A percentile compares a stretch with the other conserved stretches of the same genome.
phyloP scores from a whole-genome alignment of 768 basidiomycete genomes.

The Porphyrellus cyaneotinctus region DNA sequence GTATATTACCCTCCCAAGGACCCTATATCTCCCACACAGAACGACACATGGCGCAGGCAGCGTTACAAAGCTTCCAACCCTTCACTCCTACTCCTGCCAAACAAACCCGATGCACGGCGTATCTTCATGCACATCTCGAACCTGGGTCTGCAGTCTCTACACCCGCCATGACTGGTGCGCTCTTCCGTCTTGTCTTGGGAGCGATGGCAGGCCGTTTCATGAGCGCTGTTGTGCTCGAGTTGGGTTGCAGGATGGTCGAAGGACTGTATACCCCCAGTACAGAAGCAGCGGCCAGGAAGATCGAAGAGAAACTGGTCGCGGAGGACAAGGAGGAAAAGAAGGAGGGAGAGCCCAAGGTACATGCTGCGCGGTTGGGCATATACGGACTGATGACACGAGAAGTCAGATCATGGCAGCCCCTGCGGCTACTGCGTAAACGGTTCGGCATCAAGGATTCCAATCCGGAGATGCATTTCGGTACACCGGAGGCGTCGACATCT shows the following conservation, averaged over 20 bases:
- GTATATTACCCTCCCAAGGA: conserved; percentile 22
- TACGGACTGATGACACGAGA: conserved; percentile 86
- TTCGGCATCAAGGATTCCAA: conserved; percentile 91
- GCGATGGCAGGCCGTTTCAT: conserved; percentile 97
- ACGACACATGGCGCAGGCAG: conserved; percentile 79
- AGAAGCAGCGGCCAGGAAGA: conserved; percentile 35
- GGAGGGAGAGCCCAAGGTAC: conserved; percentile 68
- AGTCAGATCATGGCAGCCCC: conserved; percentile 70
- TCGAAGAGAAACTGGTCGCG: conserved; percentile 38
- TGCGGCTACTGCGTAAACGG: conserved; percentile 83
- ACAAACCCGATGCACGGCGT: conserved; percentile 81
- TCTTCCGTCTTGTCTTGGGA: conserved; percentile 89
- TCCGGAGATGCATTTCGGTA: conserved; percentile 44
- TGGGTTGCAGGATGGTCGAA: conserved; percentile 56
- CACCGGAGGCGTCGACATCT: conserved; percentile 22
- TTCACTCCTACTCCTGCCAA: conserved; percentile 73
- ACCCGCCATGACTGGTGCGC: conserved; percentile 72
- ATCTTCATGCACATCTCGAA: conserved; percentile 70
- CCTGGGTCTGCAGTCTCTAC: conserved; percentile 41
- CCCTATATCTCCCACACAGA: conserved; percentile 58
- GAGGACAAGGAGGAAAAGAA: conserved; percentile 41
- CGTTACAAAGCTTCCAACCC: conserved; percentile 85
- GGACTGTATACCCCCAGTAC: conserved; percentile 61
- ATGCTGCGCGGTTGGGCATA: conserved; percentile 85
- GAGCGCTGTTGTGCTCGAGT: conserved; percentile 68